Base-by-base conservation (phyloP, 1,139 yeast genomes). In the Candida sp. region DNA sequence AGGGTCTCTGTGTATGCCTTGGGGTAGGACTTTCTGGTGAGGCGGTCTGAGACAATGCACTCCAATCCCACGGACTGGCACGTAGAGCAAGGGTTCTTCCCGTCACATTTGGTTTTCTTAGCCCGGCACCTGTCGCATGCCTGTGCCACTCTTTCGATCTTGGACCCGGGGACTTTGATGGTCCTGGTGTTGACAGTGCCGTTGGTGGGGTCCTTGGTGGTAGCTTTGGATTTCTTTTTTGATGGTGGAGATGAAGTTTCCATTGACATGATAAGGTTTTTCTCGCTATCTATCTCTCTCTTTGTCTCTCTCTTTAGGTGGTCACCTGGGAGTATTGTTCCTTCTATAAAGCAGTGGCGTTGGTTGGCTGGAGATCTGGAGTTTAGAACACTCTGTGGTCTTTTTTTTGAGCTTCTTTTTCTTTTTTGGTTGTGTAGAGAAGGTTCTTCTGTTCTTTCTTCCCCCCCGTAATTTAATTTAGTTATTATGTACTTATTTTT, bases 71-170 rank as follows among this genome's bases (percentile, higher is more conserved):
- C 77, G 6, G 75, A 65, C 17, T 70, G 70, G 61, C 82, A 77
- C 35, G 72, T 65, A 11, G 78, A 70, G 56, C 81, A 77, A 1
- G 86, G 86, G 37, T 80, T 76, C 62, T 73, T 77, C n/a, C 90
- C 90, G 58, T 86, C 90, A 69, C 92, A 86, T 53, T 84, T 80
- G 35, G 86, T 84, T 70, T 90, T 90, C 65, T 90, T 90, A 44
- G 92, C 88, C 48, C 96, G 73, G 62, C 97, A 90, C 49, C 97
- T 68, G 63, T 90, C 96, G 68, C 96, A 90, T 0, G 96, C 96
- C 61, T 90, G 96, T 0, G 96, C 92, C 22, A 85, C 84, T 53
- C 92, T 69, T 51, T 81, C 81, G 1, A 74, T 68, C 35, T 74
- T 72, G 22, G 84, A 69, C 1, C 90, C 90, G 2, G 88, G 88